phyloP scores from a whole-genome alignment of 2,329 filamentous ascomycete genomes.

The Xylariales sp. region DNA sequence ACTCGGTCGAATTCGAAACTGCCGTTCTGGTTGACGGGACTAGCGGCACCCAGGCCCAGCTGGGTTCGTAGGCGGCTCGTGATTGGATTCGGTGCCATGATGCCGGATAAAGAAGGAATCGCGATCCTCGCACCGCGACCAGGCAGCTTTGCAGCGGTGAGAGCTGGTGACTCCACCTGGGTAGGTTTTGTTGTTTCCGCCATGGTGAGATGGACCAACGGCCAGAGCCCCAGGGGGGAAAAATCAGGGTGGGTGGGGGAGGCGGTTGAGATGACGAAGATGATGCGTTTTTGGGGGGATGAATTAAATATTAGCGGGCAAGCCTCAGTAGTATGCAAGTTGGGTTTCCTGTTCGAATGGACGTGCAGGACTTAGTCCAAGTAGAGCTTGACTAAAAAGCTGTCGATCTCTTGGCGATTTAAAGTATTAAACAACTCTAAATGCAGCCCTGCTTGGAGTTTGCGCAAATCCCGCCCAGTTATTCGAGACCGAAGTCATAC shows the following conservation, averaged over 20 bases:
- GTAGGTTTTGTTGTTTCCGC: slow-evolving; percentile 20
- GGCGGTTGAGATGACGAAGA: background rate
- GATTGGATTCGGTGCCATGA: slow-evolving; percentile 14
- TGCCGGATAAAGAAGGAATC: slow-evolving; percentile 19
- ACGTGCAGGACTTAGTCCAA: no score
- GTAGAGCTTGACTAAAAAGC: no score
- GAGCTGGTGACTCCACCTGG: slow-evolving; percentile 10
- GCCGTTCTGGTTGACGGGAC: slow-evolving; percentile 88
- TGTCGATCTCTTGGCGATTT: no score
- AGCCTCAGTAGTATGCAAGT: no score
- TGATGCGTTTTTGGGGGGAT: background rate
- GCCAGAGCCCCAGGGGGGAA: background rate
- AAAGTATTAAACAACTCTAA: no score
- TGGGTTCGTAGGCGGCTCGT: slow-evolving; percentile 32
- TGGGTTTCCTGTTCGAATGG: no score
- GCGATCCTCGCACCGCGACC: slow-evolving; percentile 20
- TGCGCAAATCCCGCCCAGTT: no score
- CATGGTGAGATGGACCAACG: slow-evolving; percentile 11
- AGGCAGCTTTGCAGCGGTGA: slow-evolving; percentile 12
- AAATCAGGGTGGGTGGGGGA: background rate
- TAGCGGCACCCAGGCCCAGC: slow-evolving; percentile 61
- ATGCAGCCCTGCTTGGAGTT: no score
- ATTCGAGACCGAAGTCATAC: no score
- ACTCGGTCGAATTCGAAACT: slow-evolving; percentile 95
- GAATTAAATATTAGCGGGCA: background rate